phyloP scores from a whole-genome alignment of 108 stramenopile species.

The Conticribra guillardii region DNA sequence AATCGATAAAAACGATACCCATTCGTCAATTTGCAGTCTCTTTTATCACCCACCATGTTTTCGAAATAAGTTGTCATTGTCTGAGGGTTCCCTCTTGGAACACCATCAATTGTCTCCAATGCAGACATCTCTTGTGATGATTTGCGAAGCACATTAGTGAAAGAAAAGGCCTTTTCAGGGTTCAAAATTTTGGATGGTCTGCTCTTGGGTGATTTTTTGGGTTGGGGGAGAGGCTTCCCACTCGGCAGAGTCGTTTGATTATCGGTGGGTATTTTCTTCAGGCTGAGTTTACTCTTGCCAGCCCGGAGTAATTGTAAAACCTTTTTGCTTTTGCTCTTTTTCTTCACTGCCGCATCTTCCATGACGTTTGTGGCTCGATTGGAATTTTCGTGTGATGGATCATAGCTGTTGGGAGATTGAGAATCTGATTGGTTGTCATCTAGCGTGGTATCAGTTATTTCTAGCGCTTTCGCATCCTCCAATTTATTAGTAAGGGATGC shows the following conservation, averaged over 20 bases:
- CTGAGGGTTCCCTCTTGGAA: neutral
- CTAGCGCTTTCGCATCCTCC: conserved; percentile 13
- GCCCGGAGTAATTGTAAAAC: conserved; percentile 32
- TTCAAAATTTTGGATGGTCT: neutral
- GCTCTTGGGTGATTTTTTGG: conserved; percentile 2
- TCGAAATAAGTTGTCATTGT: conserved; percentile 1
- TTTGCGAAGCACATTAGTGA: conserved; percentile 37
- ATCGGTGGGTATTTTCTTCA: conserved; percentile 10
- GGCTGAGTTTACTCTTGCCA: conserved; percentile 11
- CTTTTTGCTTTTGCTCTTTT: conserved; percentile 31
- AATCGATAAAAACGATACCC: too few species aligned
- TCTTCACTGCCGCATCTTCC: conserved; percentile 17
- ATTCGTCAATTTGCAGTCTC: too few species aligned
- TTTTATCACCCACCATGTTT: neutral
- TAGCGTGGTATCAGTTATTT: too few species aligned
- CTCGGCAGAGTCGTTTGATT: neutral
- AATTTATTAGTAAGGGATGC: conserved; percentile 3
- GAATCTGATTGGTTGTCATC: too few species aligned
- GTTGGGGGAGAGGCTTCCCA: too few species aligned
- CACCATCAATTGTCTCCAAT: conserved; percentile 13
- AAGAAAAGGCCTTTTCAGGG: conserved; percentile 28
- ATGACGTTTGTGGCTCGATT: neutral
- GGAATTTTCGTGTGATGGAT: neutral
- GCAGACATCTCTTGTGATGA: conserved; percentile 6
- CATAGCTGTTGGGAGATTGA: too few species aligned